These are phyloP conservation scores for Exidia glandulosa DNA, from an alignment of 768 basidiomycete species.

Conservation along the genomic window DNA sequence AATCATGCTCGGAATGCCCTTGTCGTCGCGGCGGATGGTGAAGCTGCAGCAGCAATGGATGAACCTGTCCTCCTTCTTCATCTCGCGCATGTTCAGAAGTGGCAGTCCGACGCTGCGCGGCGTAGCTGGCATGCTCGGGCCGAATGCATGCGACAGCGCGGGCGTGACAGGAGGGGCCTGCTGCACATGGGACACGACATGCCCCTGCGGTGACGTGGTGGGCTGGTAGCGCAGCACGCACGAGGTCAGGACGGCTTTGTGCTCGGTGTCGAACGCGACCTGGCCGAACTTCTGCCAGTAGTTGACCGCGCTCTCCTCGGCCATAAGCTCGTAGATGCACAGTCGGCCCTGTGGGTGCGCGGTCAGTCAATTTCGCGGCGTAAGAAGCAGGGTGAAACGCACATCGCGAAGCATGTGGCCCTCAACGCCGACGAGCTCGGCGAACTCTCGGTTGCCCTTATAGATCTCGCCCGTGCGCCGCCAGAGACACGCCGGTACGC, in stretches of 20 bases:
- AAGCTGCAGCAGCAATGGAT: conserved; percentile 89
- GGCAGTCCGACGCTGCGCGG: background rate
- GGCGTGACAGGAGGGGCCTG: background rate
- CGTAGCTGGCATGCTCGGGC: background rate
- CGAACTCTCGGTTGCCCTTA: conserved; percentile 94
- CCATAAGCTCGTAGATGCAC: conserved; percentile 97
- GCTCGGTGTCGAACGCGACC: conserved; percentile 82
- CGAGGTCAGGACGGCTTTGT: conserved; percentile 88
- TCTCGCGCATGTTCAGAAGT: conserved; percentile 8
- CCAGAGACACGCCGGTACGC: conserved; percentile 95
- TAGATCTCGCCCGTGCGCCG: conserved; percentile 96
- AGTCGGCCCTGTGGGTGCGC: conserved; percentile 52
- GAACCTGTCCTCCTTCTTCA: conserved; percentile 52
- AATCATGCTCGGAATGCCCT: conserved; percentile 84
- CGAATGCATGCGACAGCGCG: background rate
- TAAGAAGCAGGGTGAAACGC: conserved; percentile 14
- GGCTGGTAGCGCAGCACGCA: conserved; percentile 81
- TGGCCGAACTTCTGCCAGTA: conserved; percentile 98
- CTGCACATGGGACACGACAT: background rate
- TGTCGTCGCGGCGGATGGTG: conserved; percentile 73
- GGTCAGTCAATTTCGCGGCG: background rate
- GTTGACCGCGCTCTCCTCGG: conserved; percentile 91
- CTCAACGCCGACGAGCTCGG: conserved; percentile 79
- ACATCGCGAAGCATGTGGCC: conserved; percentile 83
- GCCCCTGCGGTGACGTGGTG: conserved; percentile 28